Conservation (phyloP, 352 stramenopile genomes). For the Phytophthora litchii region DNA sequence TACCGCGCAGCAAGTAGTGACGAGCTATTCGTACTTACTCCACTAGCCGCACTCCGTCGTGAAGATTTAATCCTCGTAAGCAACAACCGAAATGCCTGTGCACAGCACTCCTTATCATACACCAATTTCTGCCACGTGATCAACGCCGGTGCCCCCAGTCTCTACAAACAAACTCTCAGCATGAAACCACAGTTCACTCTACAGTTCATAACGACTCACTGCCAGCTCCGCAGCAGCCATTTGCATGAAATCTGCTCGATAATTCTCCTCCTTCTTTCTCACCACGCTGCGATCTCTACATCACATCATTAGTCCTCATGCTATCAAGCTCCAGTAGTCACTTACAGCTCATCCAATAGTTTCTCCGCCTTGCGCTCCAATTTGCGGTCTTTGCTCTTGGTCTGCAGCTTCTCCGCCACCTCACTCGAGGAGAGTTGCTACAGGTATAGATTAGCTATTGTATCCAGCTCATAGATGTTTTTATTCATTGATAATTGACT, state of each 20-base stretch:
- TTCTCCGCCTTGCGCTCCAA: conserved; percentile 63
- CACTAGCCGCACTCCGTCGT: conserved; percentile 23
- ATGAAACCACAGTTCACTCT: neutral
- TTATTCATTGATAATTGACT: neutral
- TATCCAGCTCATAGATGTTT: neutral
- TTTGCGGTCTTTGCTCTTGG: conserved; percentile 37
- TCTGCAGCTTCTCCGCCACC: conserved; percentile 44
- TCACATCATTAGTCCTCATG: neutral
- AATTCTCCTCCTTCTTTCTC: conserved; percentile 64
- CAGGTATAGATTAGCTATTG: neutral
- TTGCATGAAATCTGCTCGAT: conserved; percentile 65
- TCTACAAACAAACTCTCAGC: conserved; percentile 20
- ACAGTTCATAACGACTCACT: conserved; percentile 18
- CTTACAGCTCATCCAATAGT: conserved; percentile 34
- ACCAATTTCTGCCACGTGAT: conserved; percentile 72
- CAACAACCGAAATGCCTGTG: conserved; percentile 58
- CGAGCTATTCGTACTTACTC: conserved; percentile 27
- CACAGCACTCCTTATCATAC: conserved; percentile 71
- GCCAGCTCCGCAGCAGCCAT: conserved; percentile 51
- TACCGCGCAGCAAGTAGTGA: conserved; percentile 27
- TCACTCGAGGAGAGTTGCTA: conserved; percentile 52
- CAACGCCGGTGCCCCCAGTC: conserved; percentile 56
- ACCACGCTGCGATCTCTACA: conserved; percentile 44
- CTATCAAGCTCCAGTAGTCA: neutral
- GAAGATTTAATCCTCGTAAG: conserved; percentile 70